phyloP scores from a whole-genome alignment of 768 basidiomycete species.

The Fomitopsis pulvina region DNA sequence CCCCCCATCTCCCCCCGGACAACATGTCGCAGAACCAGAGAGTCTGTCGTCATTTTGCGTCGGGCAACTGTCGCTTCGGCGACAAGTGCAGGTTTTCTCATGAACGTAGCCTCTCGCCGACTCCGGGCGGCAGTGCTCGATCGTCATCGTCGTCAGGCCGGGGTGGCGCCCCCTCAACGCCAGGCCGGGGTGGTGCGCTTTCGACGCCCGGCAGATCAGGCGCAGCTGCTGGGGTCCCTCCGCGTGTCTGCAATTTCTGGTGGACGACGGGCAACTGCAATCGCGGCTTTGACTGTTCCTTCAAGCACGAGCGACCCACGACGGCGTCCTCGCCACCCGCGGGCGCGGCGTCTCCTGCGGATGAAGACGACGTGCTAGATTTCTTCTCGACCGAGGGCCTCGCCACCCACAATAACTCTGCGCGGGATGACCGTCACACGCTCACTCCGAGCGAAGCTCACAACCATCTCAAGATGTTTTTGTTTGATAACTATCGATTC shows the following conservation, averaged over 20 bases:
- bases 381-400: slow-evolving; percentile 2
- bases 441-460: slow-evolving; percentile 4
- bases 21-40: no score
- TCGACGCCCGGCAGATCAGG: not conserved
- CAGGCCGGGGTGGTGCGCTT: no score
- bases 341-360: not conserved
- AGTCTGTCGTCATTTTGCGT: not conserved
- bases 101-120: not conserved
- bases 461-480: slow-evolving; percentile 1
- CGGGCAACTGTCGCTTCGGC: slow-evolving; percentile 7
- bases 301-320: not conserved
- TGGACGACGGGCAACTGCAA: not conserved
- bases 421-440: not conserved
- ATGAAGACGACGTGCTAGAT: slow-evolving; percentile 5
- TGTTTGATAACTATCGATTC: not conserved
- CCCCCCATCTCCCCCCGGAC: no score
- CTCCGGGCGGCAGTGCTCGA: slow-evolving; percentile 2
- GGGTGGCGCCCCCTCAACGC: not conserved
- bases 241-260: slow-evolving; percentile 1
- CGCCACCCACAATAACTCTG: not conserved
- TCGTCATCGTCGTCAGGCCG: not conserved
- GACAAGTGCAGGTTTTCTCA: slow-evolving; percentile 9
- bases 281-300: not conserved
- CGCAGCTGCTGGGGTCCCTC: slow-evolving; percentile 3
- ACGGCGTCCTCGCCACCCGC: not conserved